These are phyloP conservation scores for Penicillium coprophilum DNA, from an alignment of 495 filamentous ascomycete genomes.

Conservation along the genomic window DNA sequence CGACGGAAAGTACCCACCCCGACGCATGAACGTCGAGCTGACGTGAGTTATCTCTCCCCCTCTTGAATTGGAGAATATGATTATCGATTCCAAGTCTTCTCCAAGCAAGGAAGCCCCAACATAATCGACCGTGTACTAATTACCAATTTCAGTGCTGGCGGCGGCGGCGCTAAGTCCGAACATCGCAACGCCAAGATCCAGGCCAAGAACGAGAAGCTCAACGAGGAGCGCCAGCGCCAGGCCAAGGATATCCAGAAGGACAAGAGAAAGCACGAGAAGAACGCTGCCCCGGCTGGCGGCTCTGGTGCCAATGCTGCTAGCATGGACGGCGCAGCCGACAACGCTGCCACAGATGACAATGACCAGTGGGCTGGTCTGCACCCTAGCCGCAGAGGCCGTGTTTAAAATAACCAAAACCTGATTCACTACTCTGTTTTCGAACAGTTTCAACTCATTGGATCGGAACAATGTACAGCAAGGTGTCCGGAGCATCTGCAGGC, in stretches of 20 bases:
- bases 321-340: constrained; percentile 23
- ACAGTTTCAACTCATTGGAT: not conserved
- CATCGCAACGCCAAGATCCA: constrained; percentile 71
- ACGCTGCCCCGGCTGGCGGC: constrained; percentile 10
- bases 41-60: constrained; percentile 56
- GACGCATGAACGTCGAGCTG: constrained; percentile 90
- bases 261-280: constrained; percentile 39
- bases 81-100: not conserved
- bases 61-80: not conserved
- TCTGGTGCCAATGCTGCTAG: constrained; percentile 29
- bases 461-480: constrained; percentile 5
- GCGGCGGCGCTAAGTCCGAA: constrained; percentile 72
- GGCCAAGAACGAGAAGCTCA: constrained; percentile 82
- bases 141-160: constrained; percentile 57
- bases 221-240: constrained; percentile 70
- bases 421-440: not conserved
- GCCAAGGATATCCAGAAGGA: constrained; percentile 51
- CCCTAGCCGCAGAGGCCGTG: constrained; percentile 56
- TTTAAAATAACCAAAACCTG: constrained; percentile 31
- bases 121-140: constrained; percentile 12
- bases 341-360: not conserved
- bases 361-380: constrained; percentile 52
- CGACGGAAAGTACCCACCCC: constrained; percentile 57
- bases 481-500: constrained; percentile 4
- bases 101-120: not conserved